Evolutionary conservation across 305 asterid species (phyloP), one percentile per base, ranked within the genome.

Genomic region (Rubia balearica): DNA sequence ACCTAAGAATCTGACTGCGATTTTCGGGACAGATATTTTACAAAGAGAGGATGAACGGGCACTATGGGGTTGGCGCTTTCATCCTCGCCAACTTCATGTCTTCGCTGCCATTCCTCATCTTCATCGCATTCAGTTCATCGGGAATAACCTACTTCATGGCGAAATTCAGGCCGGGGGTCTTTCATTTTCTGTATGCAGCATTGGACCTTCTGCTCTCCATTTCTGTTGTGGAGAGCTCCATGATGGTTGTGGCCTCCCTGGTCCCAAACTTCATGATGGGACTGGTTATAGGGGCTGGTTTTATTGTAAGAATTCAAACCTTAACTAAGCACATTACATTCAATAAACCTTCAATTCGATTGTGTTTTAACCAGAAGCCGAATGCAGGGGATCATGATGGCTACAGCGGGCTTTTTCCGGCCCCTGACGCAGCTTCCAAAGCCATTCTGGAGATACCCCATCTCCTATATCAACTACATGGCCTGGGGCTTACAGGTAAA

Each of bases 241-340:
- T 93, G 98, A 89, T 93, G 96, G 92, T 90, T 11, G 90, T 93
- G 68, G 97, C 97, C 16, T 82, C 95, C 3, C n/a, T 93, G 24
- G 98, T 93, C 57, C 97, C 98, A 11, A 92, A 90, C 75, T 92
- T 90, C 94, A 48, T 89, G 79, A 85, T 87, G 96, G 97, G 97
- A 19, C 84, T 93, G 42, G 70, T 88, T 10, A 46, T 85, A 19
- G 97, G 97, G 7, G 86, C 98, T 12, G 98, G 97, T 51, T 71
- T 83, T 27, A 85, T 93, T 33, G 97, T 90, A 84, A 83, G 95
- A 53, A 41, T 19, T 17, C 12, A 13, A 30, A 5, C 14, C 19
- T 46, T 62, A 14, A 9, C 21, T 10, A 22, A 53, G 38, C 8
- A 9, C 62, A 49, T n/a, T 56, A n/a, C 8, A 0, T 57, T 57